Percentiles rank a stretch among this genome's conserved stretches.
These are phyloP conservation scores for Ceratobasidium sp. DNA, from an alignment of 1,284 basidiomycete genomes.

Conservation along the genomic window DNA sequence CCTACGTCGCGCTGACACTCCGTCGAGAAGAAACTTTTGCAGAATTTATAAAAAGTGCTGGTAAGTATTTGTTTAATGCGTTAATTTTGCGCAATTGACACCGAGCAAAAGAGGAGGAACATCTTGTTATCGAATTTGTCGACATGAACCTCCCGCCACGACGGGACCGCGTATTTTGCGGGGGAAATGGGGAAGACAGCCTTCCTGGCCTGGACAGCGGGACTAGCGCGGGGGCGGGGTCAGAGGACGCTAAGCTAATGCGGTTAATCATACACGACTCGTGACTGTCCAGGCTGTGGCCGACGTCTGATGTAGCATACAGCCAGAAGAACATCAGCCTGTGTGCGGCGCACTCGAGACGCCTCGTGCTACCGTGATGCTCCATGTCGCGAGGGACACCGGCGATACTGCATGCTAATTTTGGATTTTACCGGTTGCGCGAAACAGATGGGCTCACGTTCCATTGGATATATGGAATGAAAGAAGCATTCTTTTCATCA, in stretches of 20 bases:
- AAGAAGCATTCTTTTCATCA: background rate
- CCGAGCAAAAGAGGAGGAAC: conserved; percentile 23
- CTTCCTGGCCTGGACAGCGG: background rate
- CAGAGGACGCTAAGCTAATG: conserved; percentile 28
- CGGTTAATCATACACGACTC: background rate
- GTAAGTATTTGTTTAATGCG: conserved; percentile 21
- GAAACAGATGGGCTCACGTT: background rate
- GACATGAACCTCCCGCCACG: conserved; percentile 24
- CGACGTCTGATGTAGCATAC: background rate
- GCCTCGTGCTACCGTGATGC: too few relatives aligned
- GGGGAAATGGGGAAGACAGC: conserved; percentile 4
- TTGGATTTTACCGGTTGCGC: too few relatives aligned
- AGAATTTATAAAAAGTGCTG: conserved; percentile 37
- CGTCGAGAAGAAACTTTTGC: conserved; percentile 45
- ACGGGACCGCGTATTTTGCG: conserved; percentile 31
- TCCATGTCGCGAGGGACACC: too few relatives aligned
- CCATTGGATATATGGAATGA: background rate
- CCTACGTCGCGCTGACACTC: conserved; percentile 44
- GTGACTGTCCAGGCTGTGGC: background rate
- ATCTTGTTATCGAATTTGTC: conserved; percentile 20
- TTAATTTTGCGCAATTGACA: background rate
- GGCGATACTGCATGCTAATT: too few relatives aligned
- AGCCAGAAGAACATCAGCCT: too few relatives aligned
- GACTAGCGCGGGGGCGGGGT: background rate
- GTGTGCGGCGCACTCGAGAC: too few relatives aligned